Evolutionary conservation across 208 protist species (phyloP).

Genomic region (Tritrichomonas musculus): DNA sequence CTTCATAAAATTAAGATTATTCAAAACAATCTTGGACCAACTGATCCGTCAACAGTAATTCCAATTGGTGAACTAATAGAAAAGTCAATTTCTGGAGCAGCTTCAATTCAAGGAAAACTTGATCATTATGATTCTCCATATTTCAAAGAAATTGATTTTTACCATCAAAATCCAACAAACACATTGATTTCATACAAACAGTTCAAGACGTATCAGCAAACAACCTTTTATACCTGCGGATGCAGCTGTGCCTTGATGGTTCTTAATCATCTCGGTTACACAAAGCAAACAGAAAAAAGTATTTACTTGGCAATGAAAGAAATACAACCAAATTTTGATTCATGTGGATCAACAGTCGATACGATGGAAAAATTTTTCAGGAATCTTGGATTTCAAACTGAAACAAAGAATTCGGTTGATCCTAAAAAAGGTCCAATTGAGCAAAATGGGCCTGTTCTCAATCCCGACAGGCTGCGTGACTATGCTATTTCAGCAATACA

Average conservation of each 20-base stretch:
- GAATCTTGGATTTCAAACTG: background rate
- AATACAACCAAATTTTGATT: too few relatives aligned
- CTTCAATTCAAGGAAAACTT: too few relatives aligned
- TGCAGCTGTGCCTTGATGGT: background rate
- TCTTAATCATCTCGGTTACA: background rate
- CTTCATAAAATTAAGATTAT: too few relatives aligned
- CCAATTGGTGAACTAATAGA: too few relatives aligned
- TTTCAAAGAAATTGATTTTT: background rate
- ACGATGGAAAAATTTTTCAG: background rate
- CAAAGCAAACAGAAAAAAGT: background rate
- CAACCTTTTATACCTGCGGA: background rate
- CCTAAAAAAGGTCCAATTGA: background rate
- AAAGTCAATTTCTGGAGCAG: too few relatives aligned
- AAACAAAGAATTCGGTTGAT: background rate
- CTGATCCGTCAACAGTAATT: too few relatives aligned
- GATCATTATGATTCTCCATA: background rate
- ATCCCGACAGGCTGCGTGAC: too few relatives aligned
- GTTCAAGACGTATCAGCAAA: slow-evolving; percentile 16
- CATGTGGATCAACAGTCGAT: too few relatives aligned
- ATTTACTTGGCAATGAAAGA: background rate
- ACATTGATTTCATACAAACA: background rate
- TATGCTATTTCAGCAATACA: too few relatives aligned
- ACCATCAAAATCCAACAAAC: background rate
- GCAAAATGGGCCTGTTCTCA: too few relatives aligned
- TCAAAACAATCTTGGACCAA: too few relatives aligned